Percentiles rank a stretch among this genome's conserved stretches.
Conservation (phyloP, 768 basidiomycete genomes). For the Tylopilus subfusipes region DNA sequence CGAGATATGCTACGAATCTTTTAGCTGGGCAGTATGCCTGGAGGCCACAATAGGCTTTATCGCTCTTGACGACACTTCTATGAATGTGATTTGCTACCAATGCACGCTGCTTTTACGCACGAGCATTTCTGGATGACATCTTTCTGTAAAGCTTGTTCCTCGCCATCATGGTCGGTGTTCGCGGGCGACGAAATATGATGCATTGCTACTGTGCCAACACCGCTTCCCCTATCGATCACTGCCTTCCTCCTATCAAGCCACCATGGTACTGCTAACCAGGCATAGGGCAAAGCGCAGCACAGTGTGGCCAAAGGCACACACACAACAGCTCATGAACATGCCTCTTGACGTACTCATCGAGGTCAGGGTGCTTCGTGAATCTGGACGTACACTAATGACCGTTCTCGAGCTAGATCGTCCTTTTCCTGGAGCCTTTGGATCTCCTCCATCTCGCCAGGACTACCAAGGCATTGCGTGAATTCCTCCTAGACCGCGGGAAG, state of each 20-base stretch:
- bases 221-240: neutral
- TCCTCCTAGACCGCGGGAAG: constrained; percentile 22
- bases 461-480: constrained; percentile 27
- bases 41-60: constrained; percentile 7
- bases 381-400: neutral
- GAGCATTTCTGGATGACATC: too few species aligned
- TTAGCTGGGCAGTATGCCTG: neutral
- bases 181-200: too few species aligned
- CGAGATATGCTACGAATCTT: constrained; percentile 6
- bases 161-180: too few species aligned
- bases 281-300: neutral
- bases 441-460: constrained; percentile 32
- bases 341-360: constrained; percentile 15
- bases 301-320: neutral
- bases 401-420: constrained; percentile 16
- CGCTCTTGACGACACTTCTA: constrained; percentile 8
- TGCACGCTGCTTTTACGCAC: neutral
- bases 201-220: neutral
- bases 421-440: constrained; percentile 30
- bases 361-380: constrained; percentile 1
- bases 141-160: too few species aligned
- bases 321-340: constrained; percentile 1
- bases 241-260: neutral
- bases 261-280: constrained; percentile 4
- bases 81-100: constrained; percentile 11